Evolutionary conservation across 345 rosid genomes (phyloP).

Genomic region (Angophora floribunda): DNA sequence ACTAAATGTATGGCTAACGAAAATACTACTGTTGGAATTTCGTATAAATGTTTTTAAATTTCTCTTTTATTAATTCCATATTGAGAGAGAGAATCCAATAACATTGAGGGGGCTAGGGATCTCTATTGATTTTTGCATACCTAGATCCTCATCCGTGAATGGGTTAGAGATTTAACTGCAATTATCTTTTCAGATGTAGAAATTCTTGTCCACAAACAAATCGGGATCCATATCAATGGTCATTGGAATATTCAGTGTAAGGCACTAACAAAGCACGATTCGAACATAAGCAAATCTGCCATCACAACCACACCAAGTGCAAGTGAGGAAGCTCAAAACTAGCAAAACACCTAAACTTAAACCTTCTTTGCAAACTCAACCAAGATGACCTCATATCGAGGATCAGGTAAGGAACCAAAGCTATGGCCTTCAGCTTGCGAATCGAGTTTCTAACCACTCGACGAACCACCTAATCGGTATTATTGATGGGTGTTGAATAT

Average conservation of each 20-base stretch:
- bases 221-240: background rate
- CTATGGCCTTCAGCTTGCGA: background rate
- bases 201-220: background rate
- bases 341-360: background rate
- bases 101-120: background rate
- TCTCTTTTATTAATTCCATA: background rate
- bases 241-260: background rate
- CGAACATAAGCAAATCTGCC: background rate
- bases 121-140: background rate
- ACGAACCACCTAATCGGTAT: background rate
- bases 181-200: background rate
- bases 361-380: background rate
- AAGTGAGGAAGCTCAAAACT: background rate
- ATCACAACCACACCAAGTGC: background rate
- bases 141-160: background rate
- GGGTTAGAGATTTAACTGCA: background rate
- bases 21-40: background rate
- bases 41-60: background rate
- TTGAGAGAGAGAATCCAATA: background rate
- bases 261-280: background rate
- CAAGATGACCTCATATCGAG: background rate
- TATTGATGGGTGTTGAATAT: background rate
- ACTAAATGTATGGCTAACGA: background rate
- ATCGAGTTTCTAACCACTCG: background rate
- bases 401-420: background rate